Percentiles rank a stretch among this genome's conserved stretches.
Evolutionary conservation across 2,329 filamentous ascomycete species (phyloP).

Genomic region (Talaromyces sp.): DNA sequence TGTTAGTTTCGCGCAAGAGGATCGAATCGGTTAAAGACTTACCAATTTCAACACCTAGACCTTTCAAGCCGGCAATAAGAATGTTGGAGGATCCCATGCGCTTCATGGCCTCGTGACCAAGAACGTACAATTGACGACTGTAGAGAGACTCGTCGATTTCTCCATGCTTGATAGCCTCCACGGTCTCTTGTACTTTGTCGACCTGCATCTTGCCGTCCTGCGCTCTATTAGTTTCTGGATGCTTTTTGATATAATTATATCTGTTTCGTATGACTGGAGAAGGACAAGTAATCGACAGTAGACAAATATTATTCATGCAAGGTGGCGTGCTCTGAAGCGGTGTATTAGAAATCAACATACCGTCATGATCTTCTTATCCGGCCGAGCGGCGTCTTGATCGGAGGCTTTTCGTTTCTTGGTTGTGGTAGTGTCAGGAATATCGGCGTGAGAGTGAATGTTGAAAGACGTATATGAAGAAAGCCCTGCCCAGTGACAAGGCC

Average conservation of each 20-base stretch:
- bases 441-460: conserved; percentile 44
- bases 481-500: conserved; percentile 42
- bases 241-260: background rate
- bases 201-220: conserved; percentile 60
- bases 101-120: conserved; percentile 88
- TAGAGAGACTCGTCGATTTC: conserved; percentile 67
- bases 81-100: conserved; percentile 96
- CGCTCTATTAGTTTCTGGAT: conserved; percentile 16
- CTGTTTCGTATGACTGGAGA: background rate
- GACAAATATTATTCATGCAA: background rate
- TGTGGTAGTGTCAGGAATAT: conserved; percentile 45
- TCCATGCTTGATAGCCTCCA: conserved; percentile 59
- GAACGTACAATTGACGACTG: conserved; percentile 64
- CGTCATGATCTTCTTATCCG: conserved; percentile 53
- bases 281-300: background rate
- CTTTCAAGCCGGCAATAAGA: conserved; percentile 85
- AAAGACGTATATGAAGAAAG: conserved; percentile 36
- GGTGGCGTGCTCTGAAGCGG: conserved; percentile 10
- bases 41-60: conserved; percentile 88
- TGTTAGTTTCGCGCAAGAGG: background rate
- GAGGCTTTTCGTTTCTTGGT: conserved; percentile 53
- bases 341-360: conserved; percentile 33
- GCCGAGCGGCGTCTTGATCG: conserved; percentile 45
- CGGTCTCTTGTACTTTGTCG: conserved; percentile 55
- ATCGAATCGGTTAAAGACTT: conserved; percentile 22